Base-by-base conservation (phyloP, 139 green algal species). In the Chlorella sp. region DNA sequence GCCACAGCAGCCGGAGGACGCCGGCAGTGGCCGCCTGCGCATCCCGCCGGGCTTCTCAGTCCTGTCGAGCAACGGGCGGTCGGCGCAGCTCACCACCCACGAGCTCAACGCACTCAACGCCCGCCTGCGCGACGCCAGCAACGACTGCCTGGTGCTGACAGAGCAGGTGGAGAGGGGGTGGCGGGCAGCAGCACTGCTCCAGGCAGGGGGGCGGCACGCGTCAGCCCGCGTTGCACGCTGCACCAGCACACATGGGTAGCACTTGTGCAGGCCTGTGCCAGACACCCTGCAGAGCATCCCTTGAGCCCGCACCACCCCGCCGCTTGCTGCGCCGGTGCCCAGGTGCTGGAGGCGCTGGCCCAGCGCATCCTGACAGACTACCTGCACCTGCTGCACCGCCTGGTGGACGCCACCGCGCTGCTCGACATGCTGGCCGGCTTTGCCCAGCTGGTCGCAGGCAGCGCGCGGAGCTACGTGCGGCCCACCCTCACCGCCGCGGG, bases 61-160 rank as follows among this genome's bases (percentile, higher is more conserved):
- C 61, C 76, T 96, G 64, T 84, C 91, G 71, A 66, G 23, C 33
- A 84, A 74, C 38, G 72, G 77, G 60, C 77, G 74, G 14, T 64
- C 43, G 5, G 56, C 85, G 29, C 59, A 83, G 19, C 88, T 85
- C 73, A 95, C 89, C 31, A 95, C 87, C 0, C 82, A 89, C 36
- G 93, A 98, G 83, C 86, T 98, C 0, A 94, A 90, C 41, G 93
- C 94, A 12, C 87, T 98, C 5, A 98, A 98, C 80, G 56, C 82
- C 17, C 81, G 94, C 8, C 90, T 98, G 31, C 77, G 80, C 35
- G 90, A 95, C 59, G 87, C 93, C 12, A 80, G 83, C 41, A 84
- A 87, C 43, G 91, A 97, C 75, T 97, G 92, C 76, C 76, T 95
- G 80, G 36, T 90, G 46, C 84, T 97, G 12, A 95, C 93, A 25